Evolutionary conservation across 2,329 filamentous ascomycete genomes (phyloP), one percentile per base, ranked within the genome.

Genomic region (Phialocephala subalpina): DNA sequence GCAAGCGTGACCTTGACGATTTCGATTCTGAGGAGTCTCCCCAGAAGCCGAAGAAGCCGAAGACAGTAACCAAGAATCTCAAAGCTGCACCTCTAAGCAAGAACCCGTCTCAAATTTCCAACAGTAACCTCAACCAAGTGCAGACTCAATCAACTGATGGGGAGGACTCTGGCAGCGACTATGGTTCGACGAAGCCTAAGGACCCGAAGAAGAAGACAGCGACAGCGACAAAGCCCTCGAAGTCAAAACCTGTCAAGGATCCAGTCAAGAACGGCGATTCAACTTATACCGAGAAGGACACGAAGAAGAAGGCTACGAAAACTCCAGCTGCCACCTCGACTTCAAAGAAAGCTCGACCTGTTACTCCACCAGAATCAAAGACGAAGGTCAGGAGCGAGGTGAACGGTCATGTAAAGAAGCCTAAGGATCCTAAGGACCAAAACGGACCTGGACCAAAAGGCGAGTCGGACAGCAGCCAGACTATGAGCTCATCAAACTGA

Each of bases 1-100:
- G 66, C 35, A 77, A 77, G 64, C 69, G 75, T 49, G 73, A 73
- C 56, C 70, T 67, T 40, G 74, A 77, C 40, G 75, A 75, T 58
- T 71, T 72, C 33, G 75, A 76, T 59, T 74, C 72, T 14, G 73
- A 75, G 53, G 73, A 73, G 18, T 71, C 73, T 18, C 71, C 70
- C 8, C 70, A 75, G 25, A 76, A 74, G 65, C 72, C 71, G 60
- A 75, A 74, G 61, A 75, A 75, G 66, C 61, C 72, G 64, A 75
- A 73, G 65, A 67, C 59, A 14, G 57, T 68, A 3, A 60, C 69
- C 5, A 72, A 63, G 9, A 76, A 74, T 52, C 63, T 74, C 9
- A 66, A 69, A 66, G 45, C 60, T 65, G n/a, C 66, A 14, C 69
- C 67, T 47, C 62, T 67, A 61, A 40, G 63, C 36, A 72, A 69